phyloP scores from a whole-genome alignment of 148 eudicot genomes.

The Cornus suecica region DNA sequence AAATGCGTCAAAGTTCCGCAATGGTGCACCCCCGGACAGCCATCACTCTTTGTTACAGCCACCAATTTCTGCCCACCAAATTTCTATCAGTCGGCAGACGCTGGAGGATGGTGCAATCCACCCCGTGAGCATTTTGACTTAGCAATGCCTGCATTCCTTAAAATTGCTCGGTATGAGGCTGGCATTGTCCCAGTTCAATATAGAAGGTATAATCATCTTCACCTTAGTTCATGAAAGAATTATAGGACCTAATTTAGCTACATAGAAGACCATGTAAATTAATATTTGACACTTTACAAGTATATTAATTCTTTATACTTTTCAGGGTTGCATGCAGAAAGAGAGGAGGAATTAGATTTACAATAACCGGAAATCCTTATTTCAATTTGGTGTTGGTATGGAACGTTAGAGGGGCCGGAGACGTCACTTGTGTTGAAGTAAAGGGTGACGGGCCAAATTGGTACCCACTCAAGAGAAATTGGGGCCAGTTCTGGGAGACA shows the following conservation, averaged over 20 bases:
- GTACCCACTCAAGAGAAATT: no score
- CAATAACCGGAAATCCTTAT: conserved; percentile 35
- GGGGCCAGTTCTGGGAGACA: no score
- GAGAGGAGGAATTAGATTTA: conserved; percentile 38
- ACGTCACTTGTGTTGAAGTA: not conserved
- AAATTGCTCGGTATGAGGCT: conserved; percentile 33
- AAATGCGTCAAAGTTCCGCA: conserved; percentile 30
- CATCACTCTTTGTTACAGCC: conserved; percentile 36
- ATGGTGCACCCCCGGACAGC: conserved; percentile 25
- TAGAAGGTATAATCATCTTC: conserved; percentile 23
- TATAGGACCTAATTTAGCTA: not conserved
- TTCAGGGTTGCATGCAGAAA: conserved; percentile 40
- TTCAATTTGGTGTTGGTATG: conserved; percentile 41
- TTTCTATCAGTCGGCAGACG: no score
- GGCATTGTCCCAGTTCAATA: conserved; percentile 49
- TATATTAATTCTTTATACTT: not conserved
- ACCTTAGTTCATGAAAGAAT: not conserved
- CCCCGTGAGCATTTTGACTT: conserved; percentile 48
- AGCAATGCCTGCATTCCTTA: conserved; percentile 39
- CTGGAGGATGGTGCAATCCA: conserved; percentile 57
- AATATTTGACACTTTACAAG: not conserved
- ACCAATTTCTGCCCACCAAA: conserved; percentile 50
- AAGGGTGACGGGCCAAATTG: not conserved
- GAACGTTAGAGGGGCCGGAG: conserved; percentile 37
- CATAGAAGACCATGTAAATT: not conserved